Percentiles rank a stretch among this genome's conserved stretches.
Evolutionary conservation across 2,329 filamentous ascomycete genomes (phyloP).

Genomic region (Talaromyces atroroseus): DNA sequence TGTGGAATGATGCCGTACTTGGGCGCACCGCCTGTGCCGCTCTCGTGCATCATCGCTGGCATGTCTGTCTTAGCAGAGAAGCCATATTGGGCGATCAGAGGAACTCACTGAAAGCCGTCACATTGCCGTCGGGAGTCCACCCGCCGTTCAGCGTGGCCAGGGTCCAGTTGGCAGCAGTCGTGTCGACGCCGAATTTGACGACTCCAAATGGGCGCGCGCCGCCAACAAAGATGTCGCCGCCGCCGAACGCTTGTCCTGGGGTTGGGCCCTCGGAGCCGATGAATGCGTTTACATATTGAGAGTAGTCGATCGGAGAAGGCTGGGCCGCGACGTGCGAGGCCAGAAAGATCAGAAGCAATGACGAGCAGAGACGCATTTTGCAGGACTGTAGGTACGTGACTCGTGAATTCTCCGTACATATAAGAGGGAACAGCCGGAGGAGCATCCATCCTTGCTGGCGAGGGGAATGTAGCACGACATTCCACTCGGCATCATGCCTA

Average conservation of each 20-base stretch:
- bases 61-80: neutral
- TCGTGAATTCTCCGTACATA: too few species aligned
- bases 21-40: constrained; percentile 41
- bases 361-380: neutral
- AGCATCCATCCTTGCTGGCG: neutral
- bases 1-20: constrained; percentile 36
- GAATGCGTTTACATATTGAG: constrained; percentile 42
- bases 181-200: constrained; percentile 40
- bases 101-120: constrained; percentile 42
- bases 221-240: constrained; percentile 42
- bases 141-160: constrained; percentile 39
- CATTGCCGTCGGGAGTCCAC: constrained; percentile 44
- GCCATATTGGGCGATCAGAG: neutral
- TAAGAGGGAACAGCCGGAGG: neutral
- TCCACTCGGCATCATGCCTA: too few species aligned
- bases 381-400: neutral
- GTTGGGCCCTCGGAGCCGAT: constrained; percentile 45
- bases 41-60: constrained; percentile 42
- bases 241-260: constrained; percentile 34
- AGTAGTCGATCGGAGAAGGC: constrained; percentile 20
- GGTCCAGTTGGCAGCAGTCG: constrained; percentile 30
- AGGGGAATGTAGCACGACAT: constrained; percentile 6
- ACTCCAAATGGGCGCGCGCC: constrained; percentile 42
- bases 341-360: neutral
- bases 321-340: neutral